Evolutionary conservation across 2,329 filamentous ascomycete genomes (phyloP).

Genomic region (Alternaria sp.): DNA sequence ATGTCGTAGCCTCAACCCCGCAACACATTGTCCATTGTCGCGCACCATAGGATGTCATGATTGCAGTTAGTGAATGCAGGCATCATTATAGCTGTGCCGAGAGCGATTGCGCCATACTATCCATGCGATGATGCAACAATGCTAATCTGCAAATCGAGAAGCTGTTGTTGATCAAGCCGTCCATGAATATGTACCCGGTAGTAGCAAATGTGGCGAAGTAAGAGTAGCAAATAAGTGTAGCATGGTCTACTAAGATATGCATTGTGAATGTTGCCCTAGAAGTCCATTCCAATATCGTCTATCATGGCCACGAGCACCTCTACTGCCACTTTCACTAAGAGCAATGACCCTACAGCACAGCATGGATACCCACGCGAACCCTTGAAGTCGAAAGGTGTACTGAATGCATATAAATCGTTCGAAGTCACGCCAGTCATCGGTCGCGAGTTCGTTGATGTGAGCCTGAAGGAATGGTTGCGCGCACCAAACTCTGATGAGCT

Average conservation of each 20-base stretch:
- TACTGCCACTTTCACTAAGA: conserved; percentile 1
- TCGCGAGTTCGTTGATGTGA: conserved; percentile 65
- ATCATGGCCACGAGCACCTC: conserved; percentile 16
- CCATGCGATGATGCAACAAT: conserved; percentile 4
- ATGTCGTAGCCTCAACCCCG: conserved; percentile 30
- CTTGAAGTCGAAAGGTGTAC: conserved; percentile 58
- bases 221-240: background rate
- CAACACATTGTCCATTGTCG: conserved; percentile 12
- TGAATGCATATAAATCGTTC: conserved; percentile 64
- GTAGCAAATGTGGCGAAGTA: background rate
- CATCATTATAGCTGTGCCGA: background rate
- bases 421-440: conserved; percentile 71
- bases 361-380: conserved; percentile 18
- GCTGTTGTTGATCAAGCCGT: background rate
- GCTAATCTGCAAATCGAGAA: background rate
- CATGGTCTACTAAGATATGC: background rate
- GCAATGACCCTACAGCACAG: background rate
- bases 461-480: conserved; percentile 70
- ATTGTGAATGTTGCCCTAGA: background rate
- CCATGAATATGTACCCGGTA: background rate
- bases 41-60: background rate
- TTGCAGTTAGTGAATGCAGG: background rate
- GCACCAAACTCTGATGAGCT: conserved; percentile 71
- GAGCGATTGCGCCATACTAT: background rate
- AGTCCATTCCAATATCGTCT: background rate